Base-by-base conservation (phyloP, 345 rosid species). In the Litchi chinensis region DNA sequence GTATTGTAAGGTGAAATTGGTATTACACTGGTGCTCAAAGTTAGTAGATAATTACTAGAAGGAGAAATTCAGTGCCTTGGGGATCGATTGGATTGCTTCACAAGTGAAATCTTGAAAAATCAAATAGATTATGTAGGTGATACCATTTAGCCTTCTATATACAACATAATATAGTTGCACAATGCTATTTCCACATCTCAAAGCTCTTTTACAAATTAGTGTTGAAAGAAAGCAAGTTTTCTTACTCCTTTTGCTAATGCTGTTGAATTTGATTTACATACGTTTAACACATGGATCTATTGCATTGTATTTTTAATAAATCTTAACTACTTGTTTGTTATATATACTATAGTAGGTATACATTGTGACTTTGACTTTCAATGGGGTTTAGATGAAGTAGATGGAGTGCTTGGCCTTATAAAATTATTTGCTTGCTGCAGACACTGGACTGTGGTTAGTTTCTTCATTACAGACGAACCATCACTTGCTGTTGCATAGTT, bases 361-460 rank as follows among this genome's bases (percentile, higher is more conserved):
- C 72, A 87, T 84, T 62, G 79, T 84, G 54, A 83, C n/a, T n/a
- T n/a, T n/a, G 85, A 79, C n/a, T n/a, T 74, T 39, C 52, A 46
- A 54, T 52, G n/a, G n/a, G 74, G 81, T 80, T 80, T 81, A 39
- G 83, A 88, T 15, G 87, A 89, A 73, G 74, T 77, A 11, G 77
- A 79, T 76, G 86, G 77, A 70, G 85, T 86, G 74, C 86, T 77
- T 57, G 84, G 79, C 69, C 86, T 87, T 70, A 64, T 82, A 22
- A 48, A 83, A 40, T 65, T 87, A 68, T 85, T 79, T 22, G n/a
- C 75, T 77, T 41, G 66, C 43, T 1, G 5, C 6, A 69, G 67
- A 72, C 67, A 68, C n/a, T 72, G 76, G 52, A 71, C 43, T 37
- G 66, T 59, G 73, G 89, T 80, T 65, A 76, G 85, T 75, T 40